Evolutionary conservation across 352 stramenopile species (phyloP).

Genomic region (Phytopythium delawarense): DNA sequence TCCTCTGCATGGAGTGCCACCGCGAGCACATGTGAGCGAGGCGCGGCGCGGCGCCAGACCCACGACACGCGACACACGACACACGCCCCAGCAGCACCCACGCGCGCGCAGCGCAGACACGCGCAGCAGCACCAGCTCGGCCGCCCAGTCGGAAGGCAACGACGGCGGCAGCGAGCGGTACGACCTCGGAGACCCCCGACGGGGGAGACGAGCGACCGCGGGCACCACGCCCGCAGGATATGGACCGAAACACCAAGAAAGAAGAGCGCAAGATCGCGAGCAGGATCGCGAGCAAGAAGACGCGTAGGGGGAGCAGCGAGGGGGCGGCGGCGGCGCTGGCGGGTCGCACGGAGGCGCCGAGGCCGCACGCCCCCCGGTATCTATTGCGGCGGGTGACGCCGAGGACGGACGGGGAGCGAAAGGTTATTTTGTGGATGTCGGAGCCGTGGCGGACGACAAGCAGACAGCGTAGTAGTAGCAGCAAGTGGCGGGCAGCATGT

Average conservation of each 20-base stretch:
- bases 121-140: neutral
- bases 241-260: neutral
- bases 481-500: slow-evolving; percentile 7
- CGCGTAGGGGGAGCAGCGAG: neutral
- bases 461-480: neutral
- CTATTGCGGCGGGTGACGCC: neutral
- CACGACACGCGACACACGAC: neutral
- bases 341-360: slow-evolving; percentile 1
- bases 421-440: slow-evolving; percentile 3
- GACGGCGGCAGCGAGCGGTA: slow-evolving; percentile 3
- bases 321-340: slow-evolving; percentile 1
- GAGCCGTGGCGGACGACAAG: neutral
- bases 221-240: neutral
- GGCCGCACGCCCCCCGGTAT: neutral
- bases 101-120: neutral
- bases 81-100: neutral
- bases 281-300: slow-evolving; percentile 1
- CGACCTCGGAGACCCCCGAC: neutral
- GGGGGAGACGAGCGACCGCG: neutral
- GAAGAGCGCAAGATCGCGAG: neutral
- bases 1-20: slow-evolving; percentile 84
- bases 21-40: slow-evolving; percentile 56
- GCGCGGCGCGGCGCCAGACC: neutral
- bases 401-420: neutral
- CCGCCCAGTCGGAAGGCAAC: neutral